Evolutionary conservation across 257 asterid species (phyloP), one percentile per base, ranked within the genome.

Genomic region (Agastache rugosa): DNA sequence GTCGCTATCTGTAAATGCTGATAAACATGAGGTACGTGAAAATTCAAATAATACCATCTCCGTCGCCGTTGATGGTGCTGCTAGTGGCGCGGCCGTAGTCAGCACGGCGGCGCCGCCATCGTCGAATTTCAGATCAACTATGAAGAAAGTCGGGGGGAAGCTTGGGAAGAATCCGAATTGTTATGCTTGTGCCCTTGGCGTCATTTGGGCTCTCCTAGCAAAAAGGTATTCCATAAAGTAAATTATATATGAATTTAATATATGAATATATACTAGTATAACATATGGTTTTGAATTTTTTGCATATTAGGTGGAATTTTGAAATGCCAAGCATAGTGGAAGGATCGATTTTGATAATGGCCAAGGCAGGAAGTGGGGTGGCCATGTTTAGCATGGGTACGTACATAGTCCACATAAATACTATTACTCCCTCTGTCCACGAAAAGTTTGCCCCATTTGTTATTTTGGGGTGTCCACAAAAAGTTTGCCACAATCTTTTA

Each of bases 371-470:
- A 29, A 79, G 87, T 50, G 93, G 97, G 23, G 83, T 87, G 25
- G 81, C 93, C 63, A 93, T 93, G 97, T 93, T 93, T 77, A 83
- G 72, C 31, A 86, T 89, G 84, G 97, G 97, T 93, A 69, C 15
- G 76, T 56, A 31, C 3, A 2, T 14, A 41, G 12, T 12, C 6
- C 1, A 44, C 9, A 44, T 44, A 11, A 11, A 44, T 12, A 44
- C 2, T 11, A 11, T 2, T 31, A 2, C 34, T n/a, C n/a, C n/a
- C n/a, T n/a, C n/a, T n/a, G n/a, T n/a, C n/a, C n/a, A n/a, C n/a
- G n/a, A n/a, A n/a, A n/a, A n/a, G n/a, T n/a, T n/a, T n/a, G n/a
- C n/a, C n/a, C n/a, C n/a, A n/a, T n/a, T n/a, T n/a, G n/a, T n/a
- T n/a, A n/a, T n/a, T n/a, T n/a, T n/a, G n/a, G n/a, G n/a, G n/a